A percentile compares a stretch with the other conserved stretches of the same genome.
Evolutionary conservation across 2,329 filamentous ascomycete genomes (phyloP).

Genomic region (Ophiostoma himal-ulmi): DNA sequence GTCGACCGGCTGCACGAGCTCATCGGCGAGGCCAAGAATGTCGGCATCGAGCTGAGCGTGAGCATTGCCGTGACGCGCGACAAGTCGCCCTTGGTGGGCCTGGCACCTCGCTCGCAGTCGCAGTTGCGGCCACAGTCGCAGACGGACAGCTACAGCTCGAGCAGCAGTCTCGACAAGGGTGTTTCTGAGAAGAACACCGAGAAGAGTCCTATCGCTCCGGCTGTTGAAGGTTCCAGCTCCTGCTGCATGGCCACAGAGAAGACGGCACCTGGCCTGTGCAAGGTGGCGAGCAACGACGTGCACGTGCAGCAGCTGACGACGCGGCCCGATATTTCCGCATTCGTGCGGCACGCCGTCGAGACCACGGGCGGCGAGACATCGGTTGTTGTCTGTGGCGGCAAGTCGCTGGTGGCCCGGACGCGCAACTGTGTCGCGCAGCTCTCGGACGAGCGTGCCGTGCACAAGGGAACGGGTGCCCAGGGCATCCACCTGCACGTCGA

Average conservation of each 20-base stretch:
- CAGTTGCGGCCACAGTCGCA: neutral
- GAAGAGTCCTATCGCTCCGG: neutral
- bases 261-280: conserved; percentile 18
- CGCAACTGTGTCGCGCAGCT: conserved; percentile 51
- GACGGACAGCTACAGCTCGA: neutral
- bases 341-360: conserved; percentile 52
- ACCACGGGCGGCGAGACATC: conserved; percentile 55
- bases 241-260: conserved; percentile 28
- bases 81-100: neutral
- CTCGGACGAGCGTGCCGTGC: conserved; percentile 57
- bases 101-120: neutral
- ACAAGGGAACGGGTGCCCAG: conserved; percentile 59
- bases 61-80: conserved; percentile 49
- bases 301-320: conserved; percentile 42
- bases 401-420: conserved; percentile 47
- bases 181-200: neutral
- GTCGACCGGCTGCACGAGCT: conserved; percentile 44
- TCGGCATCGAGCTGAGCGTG: conserved; percentile 46
- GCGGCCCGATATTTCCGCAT: conserved; percentile 46
- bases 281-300: conserved; percentile 33
- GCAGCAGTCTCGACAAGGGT: neutral
- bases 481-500: conserved; percentile 57
- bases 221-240: neutral
- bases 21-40: conserved; percentile 38
- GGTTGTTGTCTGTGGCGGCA: conserved; percentile 55